Percentiles rank a stretch among this genome's conserved stretches.
Conservation (phyloP, 2,329 filamentous ascomycete genomes). For the Aspergillus sp. region DNA sequence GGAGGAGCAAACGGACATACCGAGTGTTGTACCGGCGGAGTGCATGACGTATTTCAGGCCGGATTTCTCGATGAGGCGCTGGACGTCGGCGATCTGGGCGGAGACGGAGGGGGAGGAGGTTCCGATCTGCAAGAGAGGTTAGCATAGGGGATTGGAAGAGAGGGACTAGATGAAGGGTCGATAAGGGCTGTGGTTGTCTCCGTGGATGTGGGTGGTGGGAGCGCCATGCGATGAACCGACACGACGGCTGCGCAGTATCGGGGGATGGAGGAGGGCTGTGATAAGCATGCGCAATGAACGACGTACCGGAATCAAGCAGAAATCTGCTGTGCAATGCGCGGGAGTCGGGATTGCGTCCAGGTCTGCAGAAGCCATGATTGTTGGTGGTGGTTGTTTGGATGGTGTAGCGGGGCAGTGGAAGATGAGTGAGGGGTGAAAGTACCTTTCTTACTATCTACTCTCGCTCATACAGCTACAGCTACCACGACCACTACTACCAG, state of each 20-base stretch:
- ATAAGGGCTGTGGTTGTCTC: neutral
- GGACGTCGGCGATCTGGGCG: conserved; percentile 82
- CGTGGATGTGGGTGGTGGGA: neutral
- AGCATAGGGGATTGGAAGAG: too few relatives aligned
- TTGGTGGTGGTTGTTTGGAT: neutral
- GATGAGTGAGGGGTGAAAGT: neutral
- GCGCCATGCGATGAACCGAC: neutral
- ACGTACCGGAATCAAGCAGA: conserved; percentile 80
- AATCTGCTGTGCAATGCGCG: conserved; percentile 76
- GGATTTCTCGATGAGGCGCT: conserved; percentile 76
- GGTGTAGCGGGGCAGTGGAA: neutral
- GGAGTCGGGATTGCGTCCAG: conserved; percentile 56
- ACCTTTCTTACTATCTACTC: neutral
- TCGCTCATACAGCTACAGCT: too few relatives aligned
- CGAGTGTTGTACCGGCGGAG: conserved; percentile 87
- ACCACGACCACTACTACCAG: too few relatives aligned
- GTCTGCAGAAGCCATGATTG: conserved; percentile 19
- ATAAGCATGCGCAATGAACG: neutral
- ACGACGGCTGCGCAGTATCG: neutral
- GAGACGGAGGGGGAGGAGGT: conserved; percentile 74
- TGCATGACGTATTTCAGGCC: conserved; percentile 86
- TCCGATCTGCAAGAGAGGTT: conserved; percentile 59
- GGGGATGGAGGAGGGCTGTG: neutral
- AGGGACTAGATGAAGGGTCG: neutral
- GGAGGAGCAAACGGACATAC: conserved; percentile 49